phyloP scores from a whole-genome alignment of 495 filamentous ascomycete species.

The Rhypophila decipiens region DNA sequence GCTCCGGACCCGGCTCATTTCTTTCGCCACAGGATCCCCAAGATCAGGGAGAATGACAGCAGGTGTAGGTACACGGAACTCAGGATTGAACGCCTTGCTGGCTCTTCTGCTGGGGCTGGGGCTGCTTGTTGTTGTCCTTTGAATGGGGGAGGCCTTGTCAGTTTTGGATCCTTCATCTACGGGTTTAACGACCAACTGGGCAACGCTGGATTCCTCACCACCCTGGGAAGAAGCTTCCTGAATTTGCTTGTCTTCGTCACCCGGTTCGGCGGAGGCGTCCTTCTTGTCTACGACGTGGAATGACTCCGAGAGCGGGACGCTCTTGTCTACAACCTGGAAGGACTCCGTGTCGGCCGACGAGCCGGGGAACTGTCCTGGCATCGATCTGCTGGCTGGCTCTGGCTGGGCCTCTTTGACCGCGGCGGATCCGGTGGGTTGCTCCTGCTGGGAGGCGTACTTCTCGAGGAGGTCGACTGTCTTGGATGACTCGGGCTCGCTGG shows the following conservation, averaged over 20 bases:
- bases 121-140: conserved; percentile 19
- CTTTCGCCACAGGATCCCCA: conserved; percentile 32
- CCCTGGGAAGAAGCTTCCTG: conserved; percentile 24
- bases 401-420: background rate
- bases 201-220: conserved; percentile 26
- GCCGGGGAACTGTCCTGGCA: background rate
- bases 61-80: conserved; percentile 37
- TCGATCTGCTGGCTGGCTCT: background rate
- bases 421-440: conserved; percentile 2
- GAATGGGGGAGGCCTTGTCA: conserved; percentile 23
- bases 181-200: conserved; percentile 14
- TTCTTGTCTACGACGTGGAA: conserved; percentile 30
- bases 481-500: conserved; percentile 8
- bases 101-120: conserved; percentile 8
- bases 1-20: conserved; percentile 31
- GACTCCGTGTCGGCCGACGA: conserved; percentile 13
- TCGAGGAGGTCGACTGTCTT: conserved; percentile 15
- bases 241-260: conserved; percentile 13
- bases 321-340: conserved; percentile 24
- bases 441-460: conserved; percentile 14
- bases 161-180: conserved; percentile 31
- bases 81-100: conserved; percentile 17
- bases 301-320: conserved; percentile 30
- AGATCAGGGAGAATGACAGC: conserved; percentile 38
- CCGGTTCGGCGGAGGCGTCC: conserved; percentile 23